These are phyloP conservation scores for Acephala macrosclerotiorum DNA, from an alignment of 2,329 filamentous ascomycete genomes.

Conservation along the genomic window DNA sequence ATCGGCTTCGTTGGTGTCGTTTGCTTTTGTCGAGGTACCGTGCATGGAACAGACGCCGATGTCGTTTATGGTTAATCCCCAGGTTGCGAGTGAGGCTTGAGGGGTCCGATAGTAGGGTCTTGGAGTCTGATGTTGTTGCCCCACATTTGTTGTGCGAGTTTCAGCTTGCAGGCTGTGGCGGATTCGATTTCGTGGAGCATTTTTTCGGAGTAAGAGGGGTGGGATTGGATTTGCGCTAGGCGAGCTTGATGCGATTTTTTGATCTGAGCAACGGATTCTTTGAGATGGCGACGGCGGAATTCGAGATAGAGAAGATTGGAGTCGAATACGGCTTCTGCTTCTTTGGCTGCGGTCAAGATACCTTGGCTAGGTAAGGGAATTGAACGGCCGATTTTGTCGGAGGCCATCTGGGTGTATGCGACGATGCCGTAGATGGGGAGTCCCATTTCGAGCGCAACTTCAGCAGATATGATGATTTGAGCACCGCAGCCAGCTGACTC, in stretches of 20 bases:
- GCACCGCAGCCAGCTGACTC: slow-evolving; percentile 97
- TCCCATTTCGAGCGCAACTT: slow-evolving; percentile 94
- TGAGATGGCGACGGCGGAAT: slow-evolving; percentile 72
- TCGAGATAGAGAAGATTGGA: slow-evolving; percentile 94
- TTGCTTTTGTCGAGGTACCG: slow-evolving; percentile 94
- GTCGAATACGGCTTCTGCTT: slow-evolving; percentile 85
- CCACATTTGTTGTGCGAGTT: slow-evolving; percentile 9
- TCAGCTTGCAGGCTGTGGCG: slow-evolving; percentile 1
- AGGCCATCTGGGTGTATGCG: slow-evolving; percentile 90
- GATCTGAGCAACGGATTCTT: slow-evolving; percentile 29
- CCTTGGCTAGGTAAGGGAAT: slow-evolving; percentile 94
- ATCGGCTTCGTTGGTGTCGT: slow-evolving; percentile 98
- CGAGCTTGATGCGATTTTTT: slow-evolving; percentile 71
- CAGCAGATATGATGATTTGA: slow-evolving; percentile 95
- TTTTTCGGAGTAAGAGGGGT: neutral
- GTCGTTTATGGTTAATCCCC: slow-evolving; percentile 95
- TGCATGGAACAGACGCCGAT: slow-evolving; percentile 96
- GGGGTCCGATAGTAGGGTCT: slow-evolving; percentile 86
- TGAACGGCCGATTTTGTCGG: slow-evolving; percentile 96
- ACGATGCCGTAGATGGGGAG: slow-evolving; percentile 94
- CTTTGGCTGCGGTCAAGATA: slow-evolving; percentile 91
- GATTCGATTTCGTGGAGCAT: slow-evolving; percentile 7
- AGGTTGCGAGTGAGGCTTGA: slow-evolving; percentile 94
- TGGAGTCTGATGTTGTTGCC: slow-evolving; percentile 99
- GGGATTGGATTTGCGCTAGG: slow-evolving; percentile 59